Conservation (phyloP, 352 stramenopile genomes). For the Pythium myriotylum region DNA sequence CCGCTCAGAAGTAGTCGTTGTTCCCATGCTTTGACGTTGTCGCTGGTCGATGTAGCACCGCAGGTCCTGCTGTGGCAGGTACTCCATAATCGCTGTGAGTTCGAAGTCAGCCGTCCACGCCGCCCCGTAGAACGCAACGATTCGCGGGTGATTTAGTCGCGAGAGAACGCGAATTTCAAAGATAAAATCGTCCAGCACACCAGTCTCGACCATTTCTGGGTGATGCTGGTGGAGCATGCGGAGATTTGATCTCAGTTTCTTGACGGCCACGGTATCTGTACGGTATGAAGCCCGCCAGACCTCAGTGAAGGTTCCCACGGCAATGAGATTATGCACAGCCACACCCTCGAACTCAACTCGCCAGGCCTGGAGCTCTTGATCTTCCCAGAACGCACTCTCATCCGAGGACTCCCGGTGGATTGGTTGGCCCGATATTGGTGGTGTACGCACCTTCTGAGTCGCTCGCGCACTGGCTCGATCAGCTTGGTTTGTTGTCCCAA, state of each 20-base stretch:
- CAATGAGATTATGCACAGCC: slow-evolving; percentile 29
- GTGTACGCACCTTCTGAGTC: background rate
- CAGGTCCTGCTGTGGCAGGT: slow-evolving; percentile 46
- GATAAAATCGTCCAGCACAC: slow-evolving; percentile 46
- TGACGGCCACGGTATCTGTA: slow-evolving; percentile 41
- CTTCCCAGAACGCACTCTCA: slow-evolving; percentile 31
- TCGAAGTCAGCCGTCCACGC: slow-evolving; percentile 41
- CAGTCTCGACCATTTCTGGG: slow-evolving; percentile 27
- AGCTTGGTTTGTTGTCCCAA: no score
- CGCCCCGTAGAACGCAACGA: slow-evolving; percentile 53
- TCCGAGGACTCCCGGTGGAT: slow-evolving; percentile 5
- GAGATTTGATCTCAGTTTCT: slow-evolving; percentile 36
- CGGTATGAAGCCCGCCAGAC: slow-evolving; percentile 47
- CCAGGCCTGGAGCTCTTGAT: slow-evolving; percentile 45
- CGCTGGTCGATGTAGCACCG: slow-evolving; percentile 24
- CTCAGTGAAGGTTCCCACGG: slow-evolving; percentile 37
- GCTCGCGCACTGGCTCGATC: no score
- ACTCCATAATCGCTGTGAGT: slow-evolving; percentile 48
- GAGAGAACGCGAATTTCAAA: slow-evolving; percentile 55
- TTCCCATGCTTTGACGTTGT: slow-evolving; percentile 2
- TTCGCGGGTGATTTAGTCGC: slow-evolving; percentile 48
- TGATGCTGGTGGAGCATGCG: slow-evolving; percentile 29
- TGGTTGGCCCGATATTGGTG: background rate
- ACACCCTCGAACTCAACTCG: slow-evolving; percentile 39
- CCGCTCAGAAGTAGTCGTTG: background rate